Evolutionary conservation across 2,329 filamentous ascomycete genomes (phyloP), one percentile per base, ranked within the genome.

Genomic region (Parastagonospora nodorum): DNA sequence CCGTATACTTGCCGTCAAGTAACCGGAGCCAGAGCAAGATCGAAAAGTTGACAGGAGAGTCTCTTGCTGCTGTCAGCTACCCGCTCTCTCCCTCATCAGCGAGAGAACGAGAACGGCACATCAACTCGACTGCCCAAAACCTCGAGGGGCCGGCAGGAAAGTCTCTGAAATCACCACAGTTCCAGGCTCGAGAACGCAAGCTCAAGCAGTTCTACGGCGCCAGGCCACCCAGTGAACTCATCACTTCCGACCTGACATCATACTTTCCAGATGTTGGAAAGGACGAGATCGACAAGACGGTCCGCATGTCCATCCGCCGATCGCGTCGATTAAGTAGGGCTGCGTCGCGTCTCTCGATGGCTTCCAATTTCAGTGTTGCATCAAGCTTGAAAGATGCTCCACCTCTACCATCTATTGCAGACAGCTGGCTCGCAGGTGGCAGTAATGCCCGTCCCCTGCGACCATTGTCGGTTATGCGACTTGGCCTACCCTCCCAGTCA

Each of bases 181-280:
- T 55, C 67, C 77, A 57, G 11, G 74, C 76, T 27, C 75, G 77
- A 32, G 78, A 77, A 44, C 68, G 78, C 28, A 80, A 85, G 27
- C 78, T 92, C 39, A 86, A 89, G 58, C 88, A 89, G 58, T 97
- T 97, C 75, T 94, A 95, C 65, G 93, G 93, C 30, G 87, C 94
- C 58, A 84, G 94, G 63, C 94, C 94, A 14, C 94, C 94, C 1
- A 97, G 93, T 77, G 94, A 99, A 78, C 84, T 99, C 71, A 99
- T 99, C 69, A 93, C 93, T 24, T 96, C 94, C 16, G 94, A 99
- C 70, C 80, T 99, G 52, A 94, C 91, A 1, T 96, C 92, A 0
- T 99, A 97, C 79, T 99, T 99, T 81, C 94, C 94, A 0, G 92
- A 96, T 67, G 93, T 97, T 66, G 87, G 92, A 42, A 87, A 90